Base-by-base conservation (phyloP, 2,329 filamentous ascomycete genomes). In the Byssoonygena ceratinophila region DNA sequence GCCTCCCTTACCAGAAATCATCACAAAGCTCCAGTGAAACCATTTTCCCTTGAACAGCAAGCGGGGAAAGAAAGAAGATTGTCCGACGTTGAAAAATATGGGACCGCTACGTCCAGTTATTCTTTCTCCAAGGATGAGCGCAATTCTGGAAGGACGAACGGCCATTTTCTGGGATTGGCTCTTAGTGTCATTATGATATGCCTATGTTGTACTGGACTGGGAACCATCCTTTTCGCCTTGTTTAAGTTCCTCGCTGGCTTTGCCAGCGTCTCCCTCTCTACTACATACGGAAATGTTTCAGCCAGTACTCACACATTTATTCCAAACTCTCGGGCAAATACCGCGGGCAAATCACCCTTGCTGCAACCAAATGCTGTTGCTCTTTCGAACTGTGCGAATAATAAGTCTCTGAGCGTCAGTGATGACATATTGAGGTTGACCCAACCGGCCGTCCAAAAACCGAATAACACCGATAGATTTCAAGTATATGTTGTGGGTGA, bases 401-500 rank as follows among this genome's bases (percentile, higher is more conserved):
- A 53, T 3, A 53, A 48, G 20, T 54, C 57, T 16, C 58, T 64
- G 44, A 49, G 51, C n/a, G 56, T 60, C 6, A 52, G 62, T 25
- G 59, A 63, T 7, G 61, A 63, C 20, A 54, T 64, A 8, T 59
- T 62, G 20, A 58, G 57, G 14, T 59, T 62, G 34, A 57, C 58
- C 14, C 59, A 59, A 22, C 59, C 60, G 31, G 56, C 58, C 25
- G 51, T 57, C 11, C 58, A 59, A 22, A 52, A 56, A 22, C 51
- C 54, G 11, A 65, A 62, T 18, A 63, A 67, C 14, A 63, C 65
- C 2, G 67, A 70, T 36, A 62, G 64, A 9, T 79, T 78, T 59
- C 72, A 76, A 54, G 67, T 79, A n/a, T 71, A 77, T 54, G 68
- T 74, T n/a, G 69, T 78, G 55, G 76, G 74, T 4, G 73, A 78